Evolutionary conservation across 345 rosid species (phyloP).

Genomic region (Boechera divaricarpa): DNA sequence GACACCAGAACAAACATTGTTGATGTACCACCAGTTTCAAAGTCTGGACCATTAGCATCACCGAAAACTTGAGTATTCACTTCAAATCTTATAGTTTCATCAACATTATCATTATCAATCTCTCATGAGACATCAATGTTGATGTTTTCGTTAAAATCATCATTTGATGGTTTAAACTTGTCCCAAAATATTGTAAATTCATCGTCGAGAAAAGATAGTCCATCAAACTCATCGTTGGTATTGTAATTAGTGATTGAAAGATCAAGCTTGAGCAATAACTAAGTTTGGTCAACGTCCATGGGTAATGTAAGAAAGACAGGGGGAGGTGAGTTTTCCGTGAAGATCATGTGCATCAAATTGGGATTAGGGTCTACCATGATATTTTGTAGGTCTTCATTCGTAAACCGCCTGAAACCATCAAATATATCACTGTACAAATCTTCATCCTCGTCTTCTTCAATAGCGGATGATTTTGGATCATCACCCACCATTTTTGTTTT

Average conservation of each 20-base stretch:
- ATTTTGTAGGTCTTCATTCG: not conserved
- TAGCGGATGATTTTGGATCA: slow-evolving; percentile 6
- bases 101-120: slow-evolving; percentile 10
- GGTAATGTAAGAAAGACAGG: not conserved
- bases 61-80: slow-evolving; percentile 15
- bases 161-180: not conserved
- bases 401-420: not conserved
- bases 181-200: not conserved
- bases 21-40: slow-evolving; percentile 29
- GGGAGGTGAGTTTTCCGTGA: not conserved
- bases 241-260: not conserved
- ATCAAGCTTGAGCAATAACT: not conserved
- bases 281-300: not conserved
- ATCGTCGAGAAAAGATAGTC: not conserved
- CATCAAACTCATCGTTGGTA: not conserved
- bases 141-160: not conserved
- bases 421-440: not conserved
- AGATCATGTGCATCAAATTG: not conserved
- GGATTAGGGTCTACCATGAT: not conserved
- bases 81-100: slow-evolving; percentile 12
- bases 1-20: not conserved
- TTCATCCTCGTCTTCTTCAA: not conserved
- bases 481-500: slow-evolving; percentile 25
- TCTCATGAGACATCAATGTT: not conserved
- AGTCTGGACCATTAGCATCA: not conserved